Conservation (phyloP, 2,329 filamentous ascomycete species). For the Microsporum ferrugineum region DNA sequence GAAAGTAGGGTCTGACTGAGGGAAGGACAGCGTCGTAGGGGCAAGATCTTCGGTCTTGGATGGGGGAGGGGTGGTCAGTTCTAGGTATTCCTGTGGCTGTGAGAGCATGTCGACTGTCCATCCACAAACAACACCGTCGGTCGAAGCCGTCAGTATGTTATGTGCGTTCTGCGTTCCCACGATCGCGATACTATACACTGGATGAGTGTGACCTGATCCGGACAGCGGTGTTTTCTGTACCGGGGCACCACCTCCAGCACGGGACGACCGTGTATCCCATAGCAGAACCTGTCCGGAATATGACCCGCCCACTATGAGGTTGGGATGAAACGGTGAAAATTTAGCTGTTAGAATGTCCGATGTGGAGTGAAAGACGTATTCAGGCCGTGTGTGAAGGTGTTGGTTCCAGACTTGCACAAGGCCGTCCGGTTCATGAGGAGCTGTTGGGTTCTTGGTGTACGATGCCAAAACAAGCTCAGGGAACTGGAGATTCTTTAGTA, state of each 20-base stretch:
- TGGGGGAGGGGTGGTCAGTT: slow-evolving; percentile 72
- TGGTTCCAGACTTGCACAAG: slow-evolving; percentile 95
- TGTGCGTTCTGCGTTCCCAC: slow-evolving; percentile 97
- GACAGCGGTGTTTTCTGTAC: slow-evolving; percentile 95
- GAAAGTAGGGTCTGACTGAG: slow-evolving; percentile 88
- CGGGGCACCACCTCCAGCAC: slow-evolving; percentile 53
- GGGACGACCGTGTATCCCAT: slow-evolving; percentile 89
- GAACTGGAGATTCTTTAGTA: slow-evolving; percentile 43
- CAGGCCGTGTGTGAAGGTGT: slow-evolving; percentile 84
- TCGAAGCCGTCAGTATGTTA: slow-evolving; percentile 95
- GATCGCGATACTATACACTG: slow-evolving; percentile 88
- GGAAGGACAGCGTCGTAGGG: slow-evolving; percentile 89
- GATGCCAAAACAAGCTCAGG: slow-evolving; percentile 85
- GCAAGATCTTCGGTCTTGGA: slow-evolving; percentile 89
- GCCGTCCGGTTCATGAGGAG: slow-evolving; percentile 85
- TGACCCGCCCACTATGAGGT: slow-evolving; percentile 86
- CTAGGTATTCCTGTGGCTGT: slow-evolving; percentile 86
- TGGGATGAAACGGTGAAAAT: slow-evolving; percentile 97
- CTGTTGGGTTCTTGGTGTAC: slow-evolving; percentile 94
- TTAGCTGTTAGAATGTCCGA: slow-evolving; percentile 91
- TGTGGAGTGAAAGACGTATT: slow-evolving; percentile 93
- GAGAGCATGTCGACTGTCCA: slow-evolving; percentile 98
- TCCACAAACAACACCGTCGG: slow-evolving; percentile 89
- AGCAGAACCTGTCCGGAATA: slow-evolving; percentile 94
- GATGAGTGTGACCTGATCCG: slow-evolving; percentile 88